Percentiles rank a stretch among this genome's conserved stretches.
phyloP scores from a whole-genome alignment of 345 rosid species.

The Pugionium dolabratum region DNA sequence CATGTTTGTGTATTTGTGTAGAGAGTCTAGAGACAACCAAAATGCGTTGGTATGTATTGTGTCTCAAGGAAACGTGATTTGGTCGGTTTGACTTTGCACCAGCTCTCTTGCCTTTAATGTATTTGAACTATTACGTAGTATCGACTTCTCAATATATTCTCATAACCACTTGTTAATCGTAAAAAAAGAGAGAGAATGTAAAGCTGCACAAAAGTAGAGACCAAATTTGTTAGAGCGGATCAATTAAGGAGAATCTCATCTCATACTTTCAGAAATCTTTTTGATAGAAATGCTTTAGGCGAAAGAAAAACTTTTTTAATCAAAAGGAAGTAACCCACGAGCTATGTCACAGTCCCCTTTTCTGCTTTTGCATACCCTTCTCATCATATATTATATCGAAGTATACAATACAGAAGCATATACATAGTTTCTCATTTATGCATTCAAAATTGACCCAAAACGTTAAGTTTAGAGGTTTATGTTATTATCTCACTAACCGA shows the following conservation, averaged over 20 bases:
- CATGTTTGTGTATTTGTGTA: not conserved
- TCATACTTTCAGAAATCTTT: constrained; percentile 9
- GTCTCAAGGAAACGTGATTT: constrained; percentile 30
- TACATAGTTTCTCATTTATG: not conserved
- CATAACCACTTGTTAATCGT: constrained; percentile 4
- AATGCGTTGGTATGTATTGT: constrained; percentile 38
- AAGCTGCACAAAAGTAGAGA: constrained; percentile 12
- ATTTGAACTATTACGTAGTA: not conserved
- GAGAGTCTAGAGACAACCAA: constrained; percentile 12
- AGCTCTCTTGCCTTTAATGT: constrained; percentile 8
- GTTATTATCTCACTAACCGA: too few relatives aligned
- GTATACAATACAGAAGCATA: not conserved
- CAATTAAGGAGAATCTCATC: not conserved
- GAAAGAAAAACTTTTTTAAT: constrained; percentile 40
- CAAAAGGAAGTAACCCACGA: constrained; percentile 34
- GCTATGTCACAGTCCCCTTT: constrained; percentile 19
- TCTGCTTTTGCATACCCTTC: constrained; percentile 31
- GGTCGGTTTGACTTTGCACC: constrained; percentile 37
- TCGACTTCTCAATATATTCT: not conserved
- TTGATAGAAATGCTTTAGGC: constrained; percentile 37
- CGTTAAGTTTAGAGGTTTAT: too few relatives aligned
- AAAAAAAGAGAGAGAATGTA: not conserved
- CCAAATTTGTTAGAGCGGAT: not conserved
- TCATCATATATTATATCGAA: constrained; percentile 1
- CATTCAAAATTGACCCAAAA: too few relatives aligned